Evolutionary conservation across 306 rosid species (phyloP).

Genomic region (Benincasa hispida): DNA sequence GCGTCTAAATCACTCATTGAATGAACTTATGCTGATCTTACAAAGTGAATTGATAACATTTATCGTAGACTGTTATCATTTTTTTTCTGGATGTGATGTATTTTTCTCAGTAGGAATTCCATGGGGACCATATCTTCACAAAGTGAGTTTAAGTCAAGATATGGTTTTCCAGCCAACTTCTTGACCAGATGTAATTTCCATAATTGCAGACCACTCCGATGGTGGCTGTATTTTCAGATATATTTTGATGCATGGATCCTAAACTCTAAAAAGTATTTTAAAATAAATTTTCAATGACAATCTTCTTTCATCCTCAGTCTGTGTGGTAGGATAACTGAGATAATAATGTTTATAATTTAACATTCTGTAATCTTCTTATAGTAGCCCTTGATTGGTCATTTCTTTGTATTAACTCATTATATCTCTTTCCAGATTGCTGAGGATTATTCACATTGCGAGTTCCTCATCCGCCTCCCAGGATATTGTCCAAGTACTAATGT

Average conservation of each 20-base stretch:
- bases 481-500: conserved; percentile 73
- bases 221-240: background rate
- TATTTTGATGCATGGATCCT: background rate
- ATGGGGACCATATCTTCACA: background rate
- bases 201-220: background rate
- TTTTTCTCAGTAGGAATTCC: background rate
- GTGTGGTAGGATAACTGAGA: background rate
- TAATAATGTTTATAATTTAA: background rate
- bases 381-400: background rate
- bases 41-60: background rate
- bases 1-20: background rate
- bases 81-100: background rate
- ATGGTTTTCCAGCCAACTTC: background rate
- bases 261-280: background rate
- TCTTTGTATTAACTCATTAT: background rate
- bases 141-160: background rate
- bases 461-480: conserved; percentile 93
- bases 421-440: conserved; percentile 58
- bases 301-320: background rate
- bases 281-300: background rate
- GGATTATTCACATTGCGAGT: conserved; percentile 96
- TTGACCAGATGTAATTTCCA: background rate
- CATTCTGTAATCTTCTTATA: background rate
- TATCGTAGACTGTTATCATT: background rate
- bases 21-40: background rate